These are phyloP conservation scores for Paecilomyces sp. DNA, from an alignment of 2,329 filamentous ascomycete genomes.

Conservation along the genomic window DNA sequence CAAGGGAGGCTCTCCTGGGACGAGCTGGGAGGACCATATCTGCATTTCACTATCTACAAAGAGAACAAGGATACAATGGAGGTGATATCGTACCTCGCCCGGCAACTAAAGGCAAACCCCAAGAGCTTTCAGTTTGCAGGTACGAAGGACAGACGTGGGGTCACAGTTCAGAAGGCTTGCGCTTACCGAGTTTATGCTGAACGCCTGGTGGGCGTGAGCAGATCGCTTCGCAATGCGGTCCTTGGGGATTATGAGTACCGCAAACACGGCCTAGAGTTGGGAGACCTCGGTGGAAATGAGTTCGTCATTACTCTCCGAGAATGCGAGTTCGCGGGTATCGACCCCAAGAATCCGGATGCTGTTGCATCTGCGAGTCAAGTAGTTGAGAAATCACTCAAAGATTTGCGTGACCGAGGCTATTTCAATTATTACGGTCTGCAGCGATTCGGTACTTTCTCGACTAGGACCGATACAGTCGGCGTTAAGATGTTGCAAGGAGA, in stretches of 20 bases:
- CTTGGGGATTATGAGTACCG: slow-evolving; percentile 78
- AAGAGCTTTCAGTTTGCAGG: slow-evolving; percentile 76
- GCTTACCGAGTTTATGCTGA: slow-evolving; percentile 54
- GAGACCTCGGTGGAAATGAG: slow-evolving; percentile 81
- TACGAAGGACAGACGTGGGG: slow-evolving; percentile 83
- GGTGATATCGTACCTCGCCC: slow-evolving; percentile 67
- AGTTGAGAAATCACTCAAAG: slow-evolving; percentile 54
- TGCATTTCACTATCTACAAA: slow-evolving; percentile 91
- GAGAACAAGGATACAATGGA: slow-evolving; percentile 98
- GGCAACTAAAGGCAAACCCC: slow-evolving; percentile 59
- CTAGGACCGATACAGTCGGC: slow-evolving; percentile 79
- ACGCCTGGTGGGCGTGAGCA: slow-evolving; percentile 58
- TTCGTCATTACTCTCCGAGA: slow-evolving; percentile 89
- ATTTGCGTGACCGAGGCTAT: slow-evolving; percentile 70
- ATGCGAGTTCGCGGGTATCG: slow-evolving; percentile 54
- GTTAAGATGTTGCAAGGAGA: slow-evolving; percentile 75
- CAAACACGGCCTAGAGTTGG: slow-evolving; percentile 65
- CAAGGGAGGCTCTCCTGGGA: slow-evolving; percentile 52
- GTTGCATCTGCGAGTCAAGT: slow-evolving; percentile 34
- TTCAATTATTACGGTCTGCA: slow-evolving; percentile 99
- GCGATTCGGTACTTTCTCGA: slow-evolving; percentile 81
- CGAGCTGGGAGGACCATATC: slow-evolving; percentile 66
- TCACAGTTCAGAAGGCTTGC: slow-evolving; percentile 76
- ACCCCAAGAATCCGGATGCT: slow-evolving; percentile 35
- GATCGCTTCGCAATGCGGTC: slow-evolving; percentile 51